These are phyloP conservation scores for Metarhizium album DNA, from an alignment of 2,329 filamentous ascomycete species.

Conservation along the genomic window DNA sequence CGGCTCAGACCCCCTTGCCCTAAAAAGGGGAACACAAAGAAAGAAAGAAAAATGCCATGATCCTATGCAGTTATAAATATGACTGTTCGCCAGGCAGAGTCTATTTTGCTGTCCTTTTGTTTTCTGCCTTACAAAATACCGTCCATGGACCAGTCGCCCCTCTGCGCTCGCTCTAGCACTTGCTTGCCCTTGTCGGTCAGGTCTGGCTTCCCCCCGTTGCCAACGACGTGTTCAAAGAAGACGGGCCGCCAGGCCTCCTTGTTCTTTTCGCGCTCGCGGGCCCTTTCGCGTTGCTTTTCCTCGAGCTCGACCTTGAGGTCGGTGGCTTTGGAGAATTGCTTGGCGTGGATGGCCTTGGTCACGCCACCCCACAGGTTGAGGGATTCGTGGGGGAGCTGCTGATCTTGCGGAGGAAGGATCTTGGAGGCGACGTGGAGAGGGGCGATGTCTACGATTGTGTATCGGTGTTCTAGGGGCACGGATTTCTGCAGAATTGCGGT, in stretches of 20 bases:
- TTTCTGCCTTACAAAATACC: conserved; percentile 25
- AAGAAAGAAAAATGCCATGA: background rate
- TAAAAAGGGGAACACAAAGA: background rate
- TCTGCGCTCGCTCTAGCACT: conserved; percentile 41
- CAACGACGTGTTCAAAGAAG: conserved; percentile 62
- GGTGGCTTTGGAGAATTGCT: conserved; percentile 78
- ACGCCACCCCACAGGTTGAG: conserved; percentile 80
- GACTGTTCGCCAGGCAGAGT: background rate
- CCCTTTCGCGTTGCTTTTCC: conserved; percentile 77
- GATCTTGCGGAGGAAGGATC: conserved; percentile 61
- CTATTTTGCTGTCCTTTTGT: no score
- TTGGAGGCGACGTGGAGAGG: conserved; percentile 75
- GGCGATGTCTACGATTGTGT: conserved; percentile 76
- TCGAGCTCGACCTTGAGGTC: conserved; percentile 83
- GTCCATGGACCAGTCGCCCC: conserved; percentile 39
- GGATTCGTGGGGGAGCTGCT: conserved; percentile 83
- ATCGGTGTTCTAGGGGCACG: conserved; percentile 47
- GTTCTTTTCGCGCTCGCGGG: conserved; percentile 62
- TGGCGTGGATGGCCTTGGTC: conserved; percentile 71
- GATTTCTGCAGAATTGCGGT: conserved; percentile 20
- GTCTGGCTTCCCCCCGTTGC: conserved; percentile 44
- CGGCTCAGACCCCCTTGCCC: background rate
- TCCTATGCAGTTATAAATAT: background rate
- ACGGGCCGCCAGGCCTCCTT: conserved; percentile 70
- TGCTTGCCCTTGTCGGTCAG: conserved; percentile 42